Evolutionary conservation across 371 early-diverging fungal genomes (phyloP), one percentile per base, ranked within the genome.

Genomic region (Parasitella parasitica): DNA sequence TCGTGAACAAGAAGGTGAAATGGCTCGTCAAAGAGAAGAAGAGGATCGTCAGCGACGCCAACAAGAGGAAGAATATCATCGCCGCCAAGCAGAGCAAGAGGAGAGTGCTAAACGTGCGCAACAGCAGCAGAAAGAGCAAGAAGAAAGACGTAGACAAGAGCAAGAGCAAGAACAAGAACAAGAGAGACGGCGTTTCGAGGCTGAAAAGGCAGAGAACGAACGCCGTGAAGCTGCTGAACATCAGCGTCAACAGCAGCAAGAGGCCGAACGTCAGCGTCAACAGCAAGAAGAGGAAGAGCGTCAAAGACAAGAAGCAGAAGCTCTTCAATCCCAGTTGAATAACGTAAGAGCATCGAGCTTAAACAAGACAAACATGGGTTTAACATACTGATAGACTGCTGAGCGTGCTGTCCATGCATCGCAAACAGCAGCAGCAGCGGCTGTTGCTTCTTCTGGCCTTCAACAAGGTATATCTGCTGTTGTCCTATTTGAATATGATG

Each of bases 401-500:
- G 68, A 75, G 30, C 78, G 67, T 53, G 73, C 75, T 16, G 73
- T 59, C 52, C 69, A 59, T 68, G 75, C 77, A 28, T 64, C 54
- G 6, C 60, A 59, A 43, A 54, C 70, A 35, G 71, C 67, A 22
- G 48, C 48, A 6, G 60, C 63, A 36, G 57, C 54, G 12, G 75
- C 78, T 7, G 71, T 72, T 27, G 63, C 49, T 11, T n/a, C 60
- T 9, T 13, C 59, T 7, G 70, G 73, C 0, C 69, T 49, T 9
- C 11, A 50, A 20, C 53, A 64, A 18, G 72, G 74, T 48, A 6
- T 69, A 1, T 75, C 64, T 36, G 94, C 94, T 4, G 79, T 85
- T 22, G 94, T 88, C 11, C 54, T 93, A 24, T 92, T 90, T 69
- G 81, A 77, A 39, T 94, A 94, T 62, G 87, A 87, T 32, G 87